Conservation (phyloP, 768 basidiomycete genomes). For the Lentinula sp. region DNA sequence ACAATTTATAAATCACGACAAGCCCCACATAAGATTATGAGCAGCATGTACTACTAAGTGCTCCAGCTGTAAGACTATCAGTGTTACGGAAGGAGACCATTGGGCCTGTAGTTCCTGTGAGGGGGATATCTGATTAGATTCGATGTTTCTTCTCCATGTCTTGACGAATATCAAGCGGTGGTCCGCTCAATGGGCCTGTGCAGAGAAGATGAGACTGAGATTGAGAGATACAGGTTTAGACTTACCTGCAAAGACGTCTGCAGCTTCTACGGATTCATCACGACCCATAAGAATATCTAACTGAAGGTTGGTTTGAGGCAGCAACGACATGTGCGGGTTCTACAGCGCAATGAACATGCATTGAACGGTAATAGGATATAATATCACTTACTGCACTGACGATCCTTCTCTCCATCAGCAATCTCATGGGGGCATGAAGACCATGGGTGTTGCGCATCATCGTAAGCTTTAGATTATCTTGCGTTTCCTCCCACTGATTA, state of each 20-base stretch:
- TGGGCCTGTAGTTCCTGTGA: not conserved
- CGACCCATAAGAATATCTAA: constrained; percentile 92
- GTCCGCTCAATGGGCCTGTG: constrained; percentile 48
- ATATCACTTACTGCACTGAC: constrained; percentile 58
- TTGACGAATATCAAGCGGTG: constrained; percentile 50
- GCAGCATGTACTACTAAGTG: too few species aligned
- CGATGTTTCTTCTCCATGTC: constrained; percentile 61
- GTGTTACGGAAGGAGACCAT: too few species aligned
- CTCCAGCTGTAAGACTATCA: too few species aligned
- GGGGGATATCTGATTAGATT: constrained; percentile 24
- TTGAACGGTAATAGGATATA: too few species aligned
- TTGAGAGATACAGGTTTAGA: not conserved
- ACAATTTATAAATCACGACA: too few species aligned
- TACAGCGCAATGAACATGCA: constrained; percentile 20
- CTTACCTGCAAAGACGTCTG: constrained; percentile 78
- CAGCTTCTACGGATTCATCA: constrained; percentile 75
- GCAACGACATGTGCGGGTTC: constrained; percentile 62
- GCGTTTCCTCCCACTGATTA: constrained; percentile 87
- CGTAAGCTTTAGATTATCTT: constrained; percentile 80
- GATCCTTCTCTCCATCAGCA: constrained; percentile 91
- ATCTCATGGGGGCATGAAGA: constrained; percentile 81
- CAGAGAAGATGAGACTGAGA: not conserved
- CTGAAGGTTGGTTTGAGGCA: constrained; percentile 71
- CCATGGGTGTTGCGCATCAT: constrained; percentile 83
- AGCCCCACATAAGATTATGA: too few species aligned